phyloP scores from a whole-genome alignment of 2,329 filamentous ascomycete genomes.

The Penicillium sp. region DNA sequence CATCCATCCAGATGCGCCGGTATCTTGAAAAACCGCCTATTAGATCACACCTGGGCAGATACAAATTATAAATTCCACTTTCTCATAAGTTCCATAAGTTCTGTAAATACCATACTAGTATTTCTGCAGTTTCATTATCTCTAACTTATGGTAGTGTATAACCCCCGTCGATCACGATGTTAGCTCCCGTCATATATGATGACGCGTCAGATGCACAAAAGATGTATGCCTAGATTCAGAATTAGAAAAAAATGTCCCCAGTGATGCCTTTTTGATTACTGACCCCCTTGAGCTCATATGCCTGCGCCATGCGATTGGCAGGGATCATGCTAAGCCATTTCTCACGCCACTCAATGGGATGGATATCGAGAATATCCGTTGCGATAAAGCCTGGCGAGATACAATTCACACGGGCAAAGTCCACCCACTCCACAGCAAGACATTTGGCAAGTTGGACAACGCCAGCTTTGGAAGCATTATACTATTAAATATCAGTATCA shows the following conservation, averaged over 20 bases:
- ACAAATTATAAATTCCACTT: no score
- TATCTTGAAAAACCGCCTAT: no score
- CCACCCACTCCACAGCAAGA: slow-evolving; percentile 19
- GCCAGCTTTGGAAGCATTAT: slow-evolving; percentile 23
- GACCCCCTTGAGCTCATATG: slow-evolving; percentile 46
- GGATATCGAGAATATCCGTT: slow-evolving; percentile 43
- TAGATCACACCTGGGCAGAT: no score
- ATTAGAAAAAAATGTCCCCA: neutral
- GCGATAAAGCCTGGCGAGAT: slow-evolving; percentile 47
- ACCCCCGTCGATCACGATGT: slow-evolving; percentile 54
- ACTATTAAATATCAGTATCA: neutral
- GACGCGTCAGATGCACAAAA: slow-evolving; percentile 54
- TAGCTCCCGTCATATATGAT: slow-evolving; percentile 54
- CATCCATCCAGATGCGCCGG: no score
- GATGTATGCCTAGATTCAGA: slow-evolving; percentile 40
- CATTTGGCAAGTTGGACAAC: slow-evolving; percentile 19
- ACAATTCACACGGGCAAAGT: slow-evolving; percentile 22
- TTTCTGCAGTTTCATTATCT: no score
- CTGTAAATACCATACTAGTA: no score
- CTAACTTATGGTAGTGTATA: slow-evolving; percentile 41
- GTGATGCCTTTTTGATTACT: slow-evolving; percentile 1
- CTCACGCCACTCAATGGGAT: slow-evolving; percentile 41
- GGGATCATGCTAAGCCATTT: slow-evolving; percentile 48
- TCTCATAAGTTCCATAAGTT: no score
- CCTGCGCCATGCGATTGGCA: slow-evolving; percentile 40